Evolutionary conservation across 768 basidiomycete species (phyloP).

Genomic region (Xerocomus spinulosus): DNA sequence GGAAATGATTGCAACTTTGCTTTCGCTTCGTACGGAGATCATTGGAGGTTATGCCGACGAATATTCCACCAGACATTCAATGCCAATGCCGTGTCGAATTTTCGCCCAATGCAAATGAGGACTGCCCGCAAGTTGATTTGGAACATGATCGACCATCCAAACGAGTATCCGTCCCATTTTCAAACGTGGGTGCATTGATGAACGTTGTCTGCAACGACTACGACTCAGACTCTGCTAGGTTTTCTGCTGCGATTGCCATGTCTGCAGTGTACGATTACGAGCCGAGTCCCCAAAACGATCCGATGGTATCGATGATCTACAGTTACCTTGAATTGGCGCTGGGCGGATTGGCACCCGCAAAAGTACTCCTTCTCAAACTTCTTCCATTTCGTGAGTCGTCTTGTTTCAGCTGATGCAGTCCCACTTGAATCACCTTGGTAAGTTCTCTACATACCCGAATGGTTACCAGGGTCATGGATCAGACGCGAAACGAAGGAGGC

Average conservation of each 20-base stretch:
- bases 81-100: background rate
- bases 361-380: background rate
- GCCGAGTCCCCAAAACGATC: slow-evolving; percentile 3
- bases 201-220: background rate
- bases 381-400: slow-evolving; percentile 15
- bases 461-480: slow-evolving; percentile 39
- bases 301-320: slow-evolving; percentile 7
- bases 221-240: slow-evolving; percentile 10
- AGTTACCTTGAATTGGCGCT: background rate
- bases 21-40: background rate
- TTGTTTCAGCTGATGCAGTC: background rate
- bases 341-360: background rate
- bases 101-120: slow-evolving; percentile 1
- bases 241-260: slow-evolving; percentile 29
- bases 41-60: background rate
- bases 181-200: background rate
- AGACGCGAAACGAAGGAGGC: slow-evolving; percentile 28
- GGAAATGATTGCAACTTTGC: background rate
- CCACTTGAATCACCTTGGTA: background rate
- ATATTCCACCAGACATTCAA: slow-evolving; percentile 4
- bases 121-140: background rate
- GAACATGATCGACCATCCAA: background rate
- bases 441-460: slow-evolving; percentile 21
- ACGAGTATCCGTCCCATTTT: background rate
- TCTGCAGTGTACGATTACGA: slow-evolving; percentile 14